Evolutionary conservation across 2,329 filamentous ascomycete species (phyloP).

Genomic region (Aspergillus pseudotamarii): DNA sequence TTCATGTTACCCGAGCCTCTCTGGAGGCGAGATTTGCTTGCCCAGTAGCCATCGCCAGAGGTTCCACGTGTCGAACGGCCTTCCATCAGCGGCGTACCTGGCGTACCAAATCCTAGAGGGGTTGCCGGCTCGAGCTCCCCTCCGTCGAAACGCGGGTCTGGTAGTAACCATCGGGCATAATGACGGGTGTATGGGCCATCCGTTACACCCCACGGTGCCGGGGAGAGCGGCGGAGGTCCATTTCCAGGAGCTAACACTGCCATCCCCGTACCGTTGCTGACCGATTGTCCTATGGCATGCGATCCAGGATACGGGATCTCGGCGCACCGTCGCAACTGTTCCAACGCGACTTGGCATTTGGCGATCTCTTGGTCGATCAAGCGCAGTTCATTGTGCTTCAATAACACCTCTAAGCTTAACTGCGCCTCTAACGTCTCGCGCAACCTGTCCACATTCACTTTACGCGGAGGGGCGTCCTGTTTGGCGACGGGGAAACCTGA

Average conservation of each 20-base stretch:
- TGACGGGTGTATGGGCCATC: conserved; percentile 93
- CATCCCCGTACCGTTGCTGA: conserved; percentile 74
- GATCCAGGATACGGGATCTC: conserved; percentile 85
- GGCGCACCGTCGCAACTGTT: conserved; percentile 90
- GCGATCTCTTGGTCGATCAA: conserved; percentile 95
- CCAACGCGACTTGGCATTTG: conserved; percentile 90
- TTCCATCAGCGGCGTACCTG: conserved; percentile 57
- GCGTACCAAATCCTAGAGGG: conserved; percentile 23
- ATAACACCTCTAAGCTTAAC: conserved; percentile 85
- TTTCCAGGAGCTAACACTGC: conserved; percentile 65
- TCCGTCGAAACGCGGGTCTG: conserved; percentile 83
- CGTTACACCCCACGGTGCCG: conserved; percentile 84
- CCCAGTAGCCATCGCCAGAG: conserved; percentile 58
- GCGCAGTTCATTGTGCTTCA: conserved; percentile 93
- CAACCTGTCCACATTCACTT: conserved; percentile 51
- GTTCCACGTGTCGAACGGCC: conserved; percentile 80
- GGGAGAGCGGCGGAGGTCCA: conserved; percentile 71
- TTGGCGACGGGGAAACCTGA: conserved; percentile 16
- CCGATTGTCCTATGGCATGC: conserved; percentile 59
- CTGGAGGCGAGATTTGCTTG: conserved; percentile 61
- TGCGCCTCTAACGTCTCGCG: conserved; percentile 80
- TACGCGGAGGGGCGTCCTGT: conserved; percentile 23
- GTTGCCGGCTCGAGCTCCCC: conserved; percentile 39
- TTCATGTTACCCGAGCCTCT: conserved; percentile 64
- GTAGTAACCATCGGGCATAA: conserved; percentile 93